A percentile compares a stretch with the other conserved stretches of the same genome.
phyloP scores from a whole-genome alignment of 768 basidiomycete species.

The Floccularia luteovirens region DNA sequence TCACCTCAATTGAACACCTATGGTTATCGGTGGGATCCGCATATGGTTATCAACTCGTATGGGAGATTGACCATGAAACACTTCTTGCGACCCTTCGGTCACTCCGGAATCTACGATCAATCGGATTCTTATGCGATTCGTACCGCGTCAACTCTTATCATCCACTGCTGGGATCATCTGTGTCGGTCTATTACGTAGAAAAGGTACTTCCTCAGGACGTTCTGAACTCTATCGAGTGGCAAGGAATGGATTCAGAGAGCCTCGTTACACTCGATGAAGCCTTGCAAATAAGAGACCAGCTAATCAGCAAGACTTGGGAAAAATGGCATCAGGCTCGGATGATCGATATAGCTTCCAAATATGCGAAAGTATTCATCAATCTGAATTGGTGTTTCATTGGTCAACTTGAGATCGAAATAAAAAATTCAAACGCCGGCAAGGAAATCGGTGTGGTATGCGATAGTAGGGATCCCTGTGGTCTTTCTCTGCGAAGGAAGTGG shows the following conservation, averaged over 20 bases:
- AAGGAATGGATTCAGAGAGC: no score
- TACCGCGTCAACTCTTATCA: constrained; percentile 14
- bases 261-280: no score
- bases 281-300: constrained; percentile 11
- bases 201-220: constrained; percentile 13
- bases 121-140: constrained; percentile 22
- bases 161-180: constrained; percentile 12
- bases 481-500: no score
- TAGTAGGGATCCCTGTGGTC: no score
- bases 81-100: constrained; percentile 12
- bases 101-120: constrained; percentile 13
- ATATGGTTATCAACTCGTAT: constrained; percentile 13
- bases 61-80: constrained; percentile 16
- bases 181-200: constrained; percentile 15
- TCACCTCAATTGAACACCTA: constrained; percentile 13
- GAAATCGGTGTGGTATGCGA: no score
- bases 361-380: constrained; percentile 9
- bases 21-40: constrained; percentile 21
- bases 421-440: no score
- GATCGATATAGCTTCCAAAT: constrained; percentile 9
- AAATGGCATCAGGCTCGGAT: constrained; percentile 19
- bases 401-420: constrained; percentile 8
- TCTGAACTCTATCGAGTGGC: no score
- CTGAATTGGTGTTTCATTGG: constrained; percentile 18
- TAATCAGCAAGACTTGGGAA: constrained; percentile 18